These are phyloP conservation scores for Penicillium flavigenum DNA, from an alignment of 495 filamentous ascomycete species.

Conservation along the genomic window DNA sequence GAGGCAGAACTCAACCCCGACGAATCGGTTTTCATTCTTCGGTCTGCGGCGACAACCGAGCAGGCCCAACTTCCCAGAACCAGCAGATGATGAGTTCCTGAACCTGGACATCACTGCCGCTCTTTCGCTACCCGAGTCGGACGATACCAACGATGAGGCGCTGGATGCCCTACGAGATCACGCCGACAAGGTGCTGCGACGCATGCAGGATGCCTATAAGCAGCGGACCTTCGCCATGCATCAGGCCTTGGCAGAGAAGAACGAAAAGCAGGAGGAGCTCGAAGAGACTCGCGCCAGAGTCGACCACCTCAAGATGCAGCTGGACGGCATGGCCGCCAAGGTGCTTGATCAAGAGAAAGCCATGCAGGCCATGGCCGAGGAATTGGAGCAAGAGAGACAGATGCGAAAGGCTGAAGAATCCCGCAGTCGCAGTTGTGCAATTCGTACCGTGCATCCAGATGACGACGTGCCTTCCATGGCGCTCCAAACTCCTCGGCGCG, in stretches of 20 bases:
- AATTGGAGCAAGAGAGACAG: conserved; percentile 61
- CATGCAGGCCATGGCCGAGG: conserved; percentile 62
- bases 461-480: conserved; percentile 51
- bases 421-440: conserved; percentile 41
- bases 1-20: conserved; percentile 36
- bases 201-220: conserved; percentile 71
- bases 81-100: conserved; percentile 60
- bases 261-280: conserved; percentile 66
- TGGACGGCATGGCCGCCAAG: conserved; percentile 73
- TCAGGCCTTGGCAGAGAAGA: conserved; percentile 60
- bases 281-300: conserved; percentile 71
- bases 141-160: conserved; percentile 59
- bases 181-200: conserved; percentile 61
- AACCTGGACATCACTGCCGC: conserved; percentile 62
- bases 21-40: conserved; percentile 42
- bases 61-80: conserved; percentile 31
- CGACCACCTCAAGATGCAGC: conserved; percentile 65
- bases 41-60: conserved; percentile 35
- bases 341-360: conserved; percentile 62
- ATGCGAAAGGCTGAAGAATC: conserved; percentile 55
- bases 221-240: conserved; percentile 57
- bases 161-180: conserved; percentile 69
- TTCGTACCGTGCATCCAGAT: conserved; percentile 35
- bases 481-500: conserved; percentile 49
- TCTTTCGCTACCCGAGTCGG: conserved; percentile 57